Percentiles rank a stretch among this genome's conserved stretches.
Evolutionary conservation across 2,329 filamentous ascomycete genomes (phyloP).

Genomic region (Colletotrichum lindemuthianum): DNA sequence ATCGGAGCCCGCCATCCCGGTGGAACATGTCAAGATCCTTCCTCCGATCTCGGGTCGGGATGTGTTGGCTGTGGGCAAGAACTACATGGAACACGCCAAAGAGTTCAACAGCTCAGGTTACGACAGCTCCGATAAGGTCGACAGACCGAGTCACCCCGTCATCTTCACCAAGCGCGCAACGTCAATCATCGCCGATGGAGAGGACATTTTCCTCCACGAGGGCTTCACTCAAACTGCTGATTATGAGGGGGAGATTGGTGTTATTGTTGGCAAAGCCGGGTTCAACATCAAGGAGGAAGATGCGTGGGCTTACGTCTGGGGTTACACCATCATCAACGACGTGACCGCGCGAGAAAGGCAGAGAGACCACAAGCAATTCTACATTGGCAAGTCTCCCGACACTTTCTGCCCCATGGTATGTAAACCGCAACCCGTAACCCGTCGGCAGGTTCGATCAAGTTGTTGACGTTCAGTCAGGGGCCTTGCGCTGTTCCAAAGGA

Average conservation of each 20-base stretch:
- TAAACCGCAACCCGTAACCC: neutral
- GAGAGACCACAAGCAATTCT: conserved; percentile 69
- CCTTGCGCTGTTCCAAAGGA: conserved; percentile 60
- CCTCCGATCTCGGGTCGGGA: conserved; percentile 60
- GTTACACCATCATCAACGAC: conserved; percentile 66
- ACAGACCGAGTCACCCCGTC: conserved; percentile 62
- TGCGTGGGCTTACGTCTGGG: conserved; percentile 63
- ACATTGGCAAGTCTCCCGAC: conserved; percentile 65
- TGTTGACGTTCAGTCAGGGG: conserved; percentile 44
- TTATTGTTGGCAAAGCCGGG: conserved; percentile 63
- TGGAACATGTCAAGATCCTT: conserved; percentile 52
- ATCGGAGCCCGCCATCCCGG: conserved; percentile 43
- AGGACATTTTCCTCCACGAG: conserved; percentile 56
- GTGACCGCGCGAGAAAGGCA: conserved; percentile 62
- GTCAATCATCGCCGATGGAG: conserved; percentile 59
- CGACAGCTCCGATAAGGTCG: conserved; percentile 64
- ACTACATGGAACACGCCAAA: conserved; percentile 65
- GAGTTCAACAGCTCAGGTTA: conserved; percentile 67
- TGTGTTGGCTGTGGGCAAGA: conserved; percentile 66
- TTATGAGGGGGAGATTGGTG: conserved; percentile 67
- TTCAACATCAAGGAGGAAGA: conserved; percentile 53
- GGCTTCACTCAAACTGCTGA: conserved; percentile 61
- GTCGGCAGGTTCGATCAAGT: neutral
- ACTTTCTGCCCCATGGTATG: conserved; percentile 64
- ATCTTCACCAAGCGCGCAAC: conserved; percentile 66